phyloP scores from a whole-genome alignment of 2,329 filamentous ascomycete species.

The Penicillium polonicum region DNA sequence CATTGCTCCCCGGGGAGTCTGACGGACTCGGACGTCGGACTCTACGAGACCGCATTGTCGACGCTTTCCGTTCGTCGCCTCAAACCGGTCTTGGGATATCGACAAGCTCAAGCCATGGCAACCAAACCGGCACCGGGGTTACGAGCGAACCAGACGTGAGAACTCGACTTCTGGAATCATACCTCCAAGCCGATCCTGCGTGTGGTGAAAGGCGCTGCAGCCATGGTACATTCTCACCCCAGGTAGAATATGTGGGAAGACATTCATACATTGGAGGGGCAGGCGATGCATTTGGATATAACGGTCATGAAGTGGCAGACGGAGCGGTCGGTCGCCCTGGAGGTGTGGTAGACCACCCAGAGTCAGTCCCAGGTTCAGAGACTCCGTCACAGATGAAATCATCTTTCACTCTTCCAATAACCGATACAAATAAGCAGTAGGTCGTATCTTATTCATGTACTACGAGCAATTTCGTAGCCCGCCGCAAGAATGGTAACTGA shows the following conservation, averaged over 20 bases:
- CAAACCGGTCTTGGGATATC: constrained; percentile 13
- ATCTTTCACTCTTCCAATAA: constrained; percentile 71
- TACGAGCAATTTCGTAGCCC: constrained; percentile 5
- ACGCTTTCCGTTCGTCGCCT: constrained; percentile 30
- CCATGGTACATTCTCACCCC: constrained; percentile 76
- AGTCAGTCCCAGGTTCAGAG: constrained; percentile 56
- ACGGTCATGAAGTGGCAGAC: constrained; percentile 34
- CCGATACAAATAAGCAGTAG: constrained; percentile 71
- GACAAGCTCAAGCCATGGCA: constrained; percentile 1
- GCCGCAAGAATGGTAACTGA: constrained; percentile 8
- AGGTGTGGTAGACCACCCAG: constrained; percentile 44
- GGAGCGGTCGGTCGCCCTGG: constrained; percentile 23
- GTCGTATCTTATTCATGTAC: constrained; percentile 27
- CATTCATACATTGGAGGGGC: constrained; percentile 38
- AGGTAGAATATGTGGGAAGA: constrained; percentile 58
- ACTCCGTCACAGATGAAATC: constrained; percentile 67
- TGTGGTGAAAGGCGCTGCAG: constrained; percentile 54
- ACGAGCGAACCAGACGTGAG: constrained; percentile 30
- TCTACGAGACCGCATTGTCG: constrained; percentile 33
- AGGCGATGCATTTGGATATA: constrained; percentile 27
- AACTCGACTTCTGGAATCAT: constrained; percentile 42
- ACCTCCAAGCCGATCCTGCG: constrained; percentile 36
- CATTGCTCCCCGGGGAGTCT: constrained; percentile 19
- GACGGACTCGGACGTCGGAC: constrained; percentile 27
- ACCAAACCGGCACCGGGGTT: constrained; percentile 10